Base-by-base conservation (phyloP, 1,284 basidiomycete species). In the Naganishia sp. region DNA sequence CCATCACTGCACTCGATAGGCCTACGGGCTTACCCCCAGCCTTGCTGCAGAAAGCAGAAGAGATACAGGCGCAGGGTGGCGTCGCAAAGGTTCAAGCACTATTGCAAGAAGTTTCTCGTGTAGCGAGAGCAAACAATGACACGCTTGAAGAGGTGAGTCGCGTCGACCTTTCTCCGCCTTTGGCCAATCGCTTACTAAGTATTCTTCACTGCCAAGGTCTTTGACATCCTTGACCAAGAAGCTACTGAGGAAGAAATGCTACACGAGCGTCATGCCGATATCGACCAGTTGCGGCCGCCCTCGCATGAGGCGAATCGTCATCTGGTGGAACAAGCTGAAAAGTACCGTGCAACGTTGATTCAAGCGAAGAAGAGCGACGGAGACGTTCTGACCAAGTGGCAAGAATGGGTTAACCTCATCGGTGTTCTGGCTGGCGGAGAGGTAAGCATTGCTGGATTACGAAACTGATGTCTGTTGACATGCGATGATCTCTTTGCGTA, bases 21-120 rank as follows among this genome's bases (percentile, higher is more conserved):
- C 90, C 90, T 0, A 85, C 92, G 43, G 92, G 92, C 6, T 81
- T 98, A 6, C 95, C 96, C 1, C 90, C 92, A 0, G 91, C 91
- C 69, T 80, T 98, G 16, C 78, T 98, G 49, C 86, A 86, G 69
- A 93, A 93, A 77, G 89, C 91, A 0, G 89, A 92, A 75, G 90
- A 96, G 76, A 86, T 98, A 1, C 85, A 89, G 50, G 78, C 85
- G 0, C 88, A 90, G 63, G 86, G 92, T 66, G 94, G 94, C 0
- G 84, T 88, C 0, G 82, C 84, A 18, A 84, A 86, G 49, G 86
- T 98, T 23, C 86, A 88, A 71, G 82, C 84, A 10, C 86, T 88
- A 45, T 83, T 95, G 45, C 85, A 88, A 61, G 87, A 91, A 72
- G 86, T 94, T 0, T 82, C 88, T 53, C 83, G 84, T 49, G 82